These are phyloP conservation scores for Vaccinium myrtillus DNA, from an alignment of 148 eudicot species.

Conservation along the genomic window DNA sequence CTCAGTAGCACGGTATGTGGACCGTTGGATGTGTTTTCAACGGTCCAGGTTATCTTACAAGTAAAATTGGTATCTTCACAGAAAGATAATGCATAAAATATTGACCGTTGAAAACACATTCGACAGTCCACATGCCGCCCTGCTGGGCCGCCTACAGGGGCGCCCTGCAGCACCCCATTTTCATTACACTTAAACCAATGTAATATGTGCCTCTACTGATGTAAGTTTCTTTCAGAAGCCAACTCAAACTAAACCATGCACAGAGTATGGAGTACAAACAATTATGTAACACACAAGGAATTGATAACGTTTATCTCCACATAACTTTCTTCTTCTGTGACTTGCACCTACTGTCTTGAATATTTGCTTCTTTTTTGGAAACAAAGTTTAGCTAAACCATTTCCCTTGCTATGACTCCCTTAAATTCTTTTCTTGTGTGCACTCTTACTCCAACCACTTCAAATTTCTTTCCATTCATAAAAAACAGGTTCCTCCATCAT, in stretches of 20 bases:
- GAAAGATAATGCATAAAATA: too few species aligned
- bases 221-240: not conserved
- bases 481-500: not conserved
- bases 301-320: not conserved
- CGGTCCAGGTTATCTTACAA: too few species aligned
- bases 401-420: not conserved
- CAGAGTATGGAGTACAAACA: not conserved
- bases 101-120: too few species aligned
- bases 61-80: too few species aligned
- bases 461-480: not conserved
- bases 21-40: too few species aligned
- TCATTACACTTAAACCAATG: too few species aligned
- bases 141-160: too few species aligned
- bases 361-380: not conserved
- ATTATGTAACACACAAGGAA: not conserved
- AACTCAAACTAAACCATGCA: not conserved
- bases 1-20: too few species aligned
- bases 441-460: not conserved
- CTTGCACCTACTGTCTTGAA: not conserved
- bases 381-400: not conserved
- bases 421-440: constrained; percentile 1
- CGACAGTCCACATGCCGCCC: too few species aligned
- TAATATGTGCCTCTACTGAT: not conserved
- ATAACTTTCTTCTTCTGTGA: not conserved
- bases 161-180: too few species aligned